These are phyloP conservation scores for Thinopyrum elongatum DNA, from an alignment of 176 grass and related monocot genomes.

Conservation along the genomic window DNA sequence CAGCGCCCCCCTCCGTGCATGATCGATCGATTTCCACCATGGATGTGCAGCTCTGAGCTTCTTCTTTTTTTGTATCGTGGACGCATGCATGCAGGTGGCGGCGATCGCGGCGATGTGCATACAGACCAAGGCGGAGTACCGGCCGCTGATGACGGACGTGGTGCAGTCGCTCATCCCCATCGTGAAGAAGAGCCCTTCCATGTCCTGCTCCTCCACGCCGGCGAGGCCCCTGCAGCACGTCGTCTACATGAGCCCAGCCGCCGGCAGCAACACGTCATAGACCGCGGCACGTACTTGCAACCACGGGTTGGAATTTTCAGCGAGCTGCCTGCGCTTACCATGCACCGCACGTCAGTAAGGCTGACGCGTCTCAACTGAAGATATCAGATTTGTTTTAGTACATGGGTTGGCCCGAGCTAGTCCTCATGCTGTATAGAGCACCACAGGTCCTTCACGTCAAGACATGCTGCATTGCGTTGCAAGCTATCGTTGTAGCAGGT, in stretches of 20 bases:
- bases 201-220: slow-evolving; percentile 56
- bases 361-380: background rate
- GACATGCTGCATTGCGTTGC: background rate
- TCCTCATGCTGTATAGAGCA: background rate
- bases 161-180: slow-evolving; percentile 97
- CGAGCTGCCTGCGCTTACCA: no score
- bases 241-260: slow-evolving; percentile 11
- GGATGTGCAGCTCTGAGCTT: background rate
- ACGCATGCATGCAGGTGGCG: slow-evolving; percentile 51
- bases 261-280: background rate
- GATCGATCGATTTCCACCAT: background rate
- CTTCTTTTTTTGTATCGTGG: background rate
- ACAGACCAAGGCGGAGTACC: slow-evolving; percentile 89
- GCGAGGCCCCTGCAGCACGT: slow-evolving; percentile 37
- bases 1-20: no score
- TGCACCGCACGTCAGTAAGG: no score
- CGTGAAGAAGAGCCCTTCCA: slow-evolving; percentile 50
- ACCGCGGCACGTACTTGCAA: no score
- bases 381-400: background rate
- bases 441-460: background rate
- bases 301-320: no score
- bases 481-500: background rate
- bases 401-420: no score
- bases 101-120: slow-evolving; percentile 95
- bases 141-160: slow-evolving; percentile 96